Evolutionary conservation across 2,329 filamentous ascomycete species (phyloP).

Genomic region (Metarhizium rileyi): DNA sequence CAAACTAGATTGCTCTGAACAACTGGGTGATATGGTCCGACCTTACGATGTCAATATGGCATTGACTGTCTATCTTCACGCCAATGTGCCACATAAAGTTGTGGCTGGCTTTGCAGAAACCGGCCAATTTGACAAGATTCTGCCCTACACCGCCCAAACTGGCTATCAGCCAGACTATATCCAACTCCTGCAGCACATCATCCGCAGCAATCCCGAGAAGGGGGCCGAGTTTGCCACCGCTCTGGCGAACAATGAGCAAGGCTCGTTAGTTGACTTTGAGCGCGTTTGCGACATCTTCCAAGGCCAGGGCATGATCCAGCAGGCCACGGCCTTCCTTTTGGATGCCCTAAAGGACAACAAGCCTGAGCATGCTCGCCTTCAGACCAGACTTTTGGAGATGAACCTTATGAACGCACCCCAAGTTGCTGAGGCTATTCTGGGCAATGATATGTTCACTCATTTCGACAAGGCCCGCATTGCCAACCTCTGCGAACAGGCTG

Average conservation of each 20-base stretch:
- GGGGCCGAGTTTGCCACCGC: constrained; percentile 90
- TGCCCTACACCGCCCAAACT: constrained; percentile 76
- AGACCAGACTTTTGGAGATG: constrained; percentile 95
- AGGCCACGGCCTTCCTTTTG: constrained; percentile 94
- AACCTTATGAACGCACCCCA: constrained; percentile 94
- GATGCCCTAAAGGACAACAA: constrained; percentile 93
- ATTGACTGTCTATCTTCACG: constrained; percentile 80
- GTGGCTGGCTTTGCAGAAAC: constrained; percentile 92
- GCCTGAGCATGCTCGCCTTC: constrained; percentile 84
- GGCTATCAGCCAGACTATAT: constrained; percentile 96
- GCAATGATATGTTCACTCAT: constrained; percentile 97
- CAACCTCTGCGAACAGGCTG: constrained; percentile 84
- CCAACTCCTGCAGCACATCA: constrained; percentile 78
- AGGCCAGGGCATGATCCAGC: constrained; percentile 94
- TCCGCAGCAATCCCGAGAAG: constrained; percentile 85
- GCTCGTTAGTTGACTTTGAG: constrained; percentile 82
- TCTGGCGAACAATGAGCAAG: constrained; percentile 80
- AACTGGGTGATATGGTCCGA: constrained; percentile 89
- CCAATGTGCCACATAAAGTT: constrained; percentile 85
- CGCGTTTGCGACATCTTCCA: constrained; percentile 97
- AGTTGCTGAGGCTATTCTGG: constrained; percentile 93
- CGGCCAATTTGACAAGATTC: constrained; percentile 92
- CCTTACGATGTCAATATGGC: constrained; percentile 83
- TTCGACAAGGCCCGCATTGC: constrained; percentile 89
- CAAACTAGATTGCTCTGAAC: constrained; percentile 92